Conservation (phyloP, 768 basidiomycete species). For the Gloeophyllum trabeum region DNA sequence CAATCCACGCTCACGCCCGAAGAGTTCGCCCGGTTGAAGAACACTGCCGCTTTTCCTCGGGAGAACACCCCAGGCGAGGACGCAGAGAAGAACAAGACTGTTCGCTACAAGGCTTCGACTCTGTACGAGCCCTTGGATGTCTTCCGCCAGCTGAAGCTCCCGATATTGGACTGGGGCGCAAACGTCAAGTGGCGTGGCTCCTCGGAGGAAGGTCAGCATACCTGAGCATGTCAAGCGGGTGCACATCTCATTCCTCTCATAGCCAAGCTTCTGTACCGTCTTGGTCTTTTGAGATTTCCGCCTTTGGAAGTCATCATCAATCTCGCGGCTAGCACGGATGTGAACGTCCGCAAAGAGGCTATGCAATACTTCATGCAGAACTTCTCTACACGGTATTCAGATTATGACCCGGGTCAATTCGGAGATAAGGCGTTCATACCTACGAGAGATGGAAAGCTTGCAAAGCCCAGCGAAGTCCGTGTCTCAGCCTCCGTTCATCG, state of each 20-base stretch:
- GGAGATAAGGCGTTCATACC: conserved; percentile 69
- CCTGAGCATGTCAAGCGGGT: background rate
- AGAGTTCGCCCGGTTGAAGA: conserved; percentile 42
- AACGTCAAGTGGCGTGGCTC: conserved; percentile 67
- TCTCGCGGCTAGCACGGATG: conserved; percentile 51
- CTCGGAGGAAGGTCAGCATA: conserved; percentile 72
- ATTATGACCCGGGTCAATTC: conserved; percentile 47
- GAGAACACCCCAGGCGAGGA: conserved; percentile 25
- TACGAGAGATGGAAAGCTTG: conserved; percentile 44
- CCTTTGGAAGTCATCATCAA: conserved; percentile 53
- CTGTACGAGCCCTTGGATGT: conserved; percentile 78
- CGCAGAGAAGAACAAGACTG: conserved; percentile 21
- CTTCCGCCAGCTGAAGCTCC: conserved; percentile 64
- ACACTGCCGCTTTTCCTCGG: conserved; percentile 67
- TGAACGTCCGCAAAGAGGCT: conserved; percentile 42
- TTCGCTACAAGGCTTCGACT: conserved; percentile 52
- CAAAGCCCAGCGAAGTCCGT: conserved; percentile 53
- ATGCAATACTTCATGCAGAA: conserved; percentile 81
- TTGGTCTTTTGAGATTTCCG: conserved; percentile 63
- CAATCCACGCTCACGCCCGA: conserved; percentile 44
- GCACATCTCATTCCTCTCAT: conserved; percentile 1
- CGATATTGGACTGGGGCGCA: conserved; percentile 81
- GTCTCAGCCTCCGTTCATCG: background rate
- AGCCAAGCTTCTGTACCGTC: conserved; percentile 73
- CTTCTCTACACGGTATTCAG: conserved; percentile 42